Conservation (phyloP, 805 yeast genomes). For the Ogataea sp. region DNA sequence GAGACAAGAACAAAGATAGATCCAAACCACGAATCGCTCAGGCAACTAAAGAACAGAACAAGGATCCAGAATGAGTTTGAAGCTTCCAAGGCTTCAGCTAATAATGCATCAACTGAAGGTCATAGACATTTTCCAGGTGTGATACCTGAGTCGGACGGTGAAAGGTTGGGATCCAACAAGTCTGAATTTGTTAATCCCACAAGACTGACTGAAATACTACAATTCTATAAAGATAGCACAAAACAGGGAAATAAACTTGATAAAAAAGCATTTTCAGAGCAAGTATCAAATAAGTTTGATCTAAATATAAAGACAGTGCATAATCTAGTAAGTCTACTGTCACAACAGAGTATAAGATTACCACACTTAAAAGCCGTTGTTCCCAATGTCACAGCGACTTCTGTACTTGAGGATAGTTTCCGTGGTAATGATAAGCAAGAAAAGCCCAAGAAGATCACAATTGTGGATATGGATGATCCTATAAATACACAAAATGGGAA, state of each 20-base stretch:
- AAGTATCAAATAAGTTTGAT: background rate
- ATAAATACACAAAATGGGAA: too few relatives aligned
- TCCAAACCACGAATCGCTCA: constrained; percentile 1
- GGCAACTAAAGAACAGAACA: background rate
- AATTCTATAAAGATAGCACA: background rate
- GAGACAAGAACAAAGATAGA: background rate
- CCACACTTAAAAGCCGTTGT: background rate
- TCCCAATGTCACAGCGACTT: background rate
- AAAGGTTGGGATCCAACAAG: background rate
- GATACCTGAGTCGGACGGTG: background rate
- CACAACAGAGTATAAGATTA: background rate
- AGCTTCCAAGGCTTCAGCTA: too few relatives aligned
- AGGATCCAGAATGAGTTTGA: too few relatives aligned
- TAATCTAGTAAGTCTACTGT: background rate
- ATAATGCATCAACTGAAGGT: background rate
- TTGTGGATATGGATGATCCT: too few relatives aligned
- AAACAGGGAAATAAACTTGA: too few relatives aligned
- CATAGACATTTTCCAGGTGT: background rate
- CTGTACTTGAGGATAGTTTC: background rate
- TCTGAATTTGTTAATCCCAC: background rate
- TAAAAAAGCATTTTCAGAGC: background rate
- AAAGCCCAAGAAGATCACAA: too few relatives aligned
- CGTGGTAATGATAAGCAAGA: too few relatives aligned
- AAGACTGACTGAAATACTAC: background rate
- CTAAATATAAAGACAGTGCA: background rate